Conservation (phyloP, 257 asterid species). For the Anisodus tanguticus region DNA sequence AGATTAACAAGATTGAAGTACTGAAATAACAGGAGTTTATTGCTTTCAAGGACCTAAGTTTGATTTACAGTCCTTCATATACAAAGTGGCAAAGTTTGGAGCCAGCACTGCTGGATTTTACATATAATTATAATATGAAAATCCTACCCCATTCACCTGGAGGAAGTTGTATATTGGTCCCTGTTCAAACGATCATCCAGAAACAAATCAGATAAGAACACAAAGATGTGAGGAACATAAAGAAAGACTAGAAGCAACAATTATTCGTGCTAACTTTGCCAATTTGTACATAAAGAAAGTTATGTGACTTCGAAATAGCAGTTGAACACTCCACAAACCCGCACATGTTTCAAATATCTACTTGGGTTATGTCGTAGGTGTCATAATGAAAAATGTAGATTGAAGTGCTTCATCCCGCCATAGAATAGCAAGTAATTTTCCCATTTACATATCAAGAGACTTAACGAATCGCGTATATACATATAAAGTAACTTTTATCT, state of each 20-base stretch:
- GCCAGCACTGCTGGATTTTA: not conserved
- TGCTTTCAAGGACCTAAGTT: conserved; percentile 16
- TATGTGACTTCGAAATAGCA: not conserved
- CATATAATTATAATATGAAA: not conserved
- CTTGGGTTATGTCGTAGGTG: not conserved
- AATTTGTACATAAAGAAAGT: not conserved
- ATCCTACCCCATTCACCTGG: not conserved
- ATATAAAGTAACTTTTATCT: not conserved
- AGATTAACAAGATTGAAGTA: not conserved
- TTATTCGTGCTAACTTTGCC: not conserved
- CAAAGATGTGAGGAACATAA: not conserved
- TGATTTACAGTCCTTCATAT: not conserved
- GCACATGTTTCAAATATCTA: not conserved
- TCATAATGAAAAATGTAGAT: not conserved
- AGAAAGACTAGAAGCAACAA: not conserved
- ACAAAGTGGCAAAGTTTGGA: conserved; percentile 6
- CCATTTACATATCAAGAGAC: not conserved
- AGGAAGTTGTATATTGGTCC: not conserved
- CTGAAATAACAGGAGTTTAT: not conserved
- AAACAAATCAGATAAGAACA: not conserved
- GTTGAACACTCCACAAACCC: not conserved
- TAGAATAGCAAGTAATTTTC: not conserved
- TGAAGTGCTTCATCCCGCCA: not conserved
- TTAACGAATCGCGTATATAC: not conserved
- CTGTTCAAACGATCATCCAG: not conserved